Evolutionary conservation across 2,329 filamentous ascomycete genomes (phyloP), one percentile per base, ranked within the genome.

Genomic region (Fusarium sp.): DNA sequence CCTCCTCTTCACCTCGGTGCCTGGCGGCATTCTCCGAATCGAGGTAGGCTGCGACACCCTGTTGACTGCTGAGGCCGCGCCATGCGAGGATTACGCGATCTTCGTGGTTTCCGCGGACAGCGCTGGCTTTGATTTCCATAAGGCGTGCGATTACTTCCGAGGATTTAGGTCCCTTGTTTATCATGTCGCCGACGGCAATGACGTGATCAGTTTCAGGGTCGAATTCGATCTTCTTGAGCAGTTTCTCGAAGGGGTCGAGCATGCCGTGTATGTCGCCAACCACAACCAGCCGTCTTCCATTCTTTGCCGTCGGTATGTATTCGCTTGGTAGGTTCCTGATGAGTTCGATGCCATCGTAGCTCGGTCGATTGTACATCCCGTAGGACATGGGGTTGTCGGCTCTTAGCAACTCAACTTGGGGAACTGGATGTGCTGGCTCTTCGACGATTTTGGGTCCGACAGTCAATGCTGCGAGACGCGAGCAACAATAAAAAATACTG

Each of bases 221-320:
- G 79, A 93, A 95, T 18, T 84, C 77, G 24, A 92, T 82, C 75
- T 93, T 90, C 7, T 86, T 78, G 27, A 98, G 85, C 14, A 98
- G 84, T 18, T 84, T 77, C 77, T 84, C 81, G 77, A 93, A 84
- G 66, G 94, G 87, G 14, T 86, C 78, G 72, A 88, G 88, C 83
- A 96, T 96, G 51, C 96, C 96, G 81, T 98, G 95, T 16, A 98
- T 93, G 81, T 99, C 96, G 57, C 96, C 95, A 34, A 98, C 85
- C 65, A 98, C 85, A 34, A 98, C 83, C 25, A 99, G 82, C 20
- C 94, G 85, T 57, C 86, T 88, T 24, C 81, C 74, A 40, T 82
- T 81, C 22, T 77, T 61, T 27, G 74, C 47, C 6, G 81, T 81
- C 5, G 79, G 76, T 20, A 81, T 63, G 47, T 77, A 57, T 41